phyloP scores from a whole-genome alignment of 768 basidiomycete genomes.

The Suillus cothurnatus region DNA sequence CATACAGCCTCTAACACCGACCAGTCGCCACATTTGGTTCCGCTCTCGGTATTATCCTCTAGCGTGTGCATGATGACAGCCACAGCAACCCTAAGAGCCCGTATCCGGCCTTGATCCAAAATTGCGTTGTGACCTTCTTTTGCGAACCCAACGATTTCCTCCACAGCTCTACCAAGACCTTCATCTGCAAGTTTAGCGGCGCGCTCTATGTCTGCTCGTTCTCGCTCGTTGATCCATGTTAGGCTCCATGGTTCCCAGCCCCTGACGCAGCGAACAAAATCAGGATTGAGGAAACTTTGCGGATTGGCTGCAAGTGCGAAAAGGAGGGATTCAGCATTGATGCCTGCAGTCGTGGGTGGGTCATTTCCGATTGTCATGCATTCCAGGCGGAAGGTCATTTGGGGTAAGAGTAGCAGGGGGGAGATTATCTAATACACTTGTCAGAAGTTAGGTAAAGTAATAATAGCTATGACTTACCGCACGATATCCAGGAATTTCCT shows the following conservation, averaged over 20 bases:
- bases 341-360: slow-evolving; percentile 61
- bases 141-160: slow-evolving; percentile 47
- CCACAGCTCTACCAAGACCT: slow-evolving; percentile 62
- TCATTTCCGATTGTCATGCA: slow-evolving; percentile 70
- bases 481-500: slow-evolving; percentile 63
- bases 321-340: slow-evolving; percentile 71
- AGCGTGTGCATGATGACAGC: slow-evolving; percentile 58
- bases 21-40: slow-evolving; percentile 45
- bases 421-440: slow-evolving; percentile 60
- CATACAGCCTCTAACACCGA: slow-evolving; percentile 58
- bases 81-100: slow-evolving; percentile 64
- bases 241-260: slow-evolving; percentile 62
- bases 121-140: slow-evolving; percentile 41
- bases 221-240: slow-evolving; percentile 61
- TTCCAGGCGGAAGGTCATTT: slow-evolving; percentile 70
- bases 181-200: slow-evolving; percentile 70
- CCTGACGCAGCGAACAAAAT: slow-evolving; percentile 62
- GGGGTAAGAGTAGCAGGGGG: slow-evolving; percentile 69
- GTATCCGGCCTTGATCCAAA: slow-evolving; percentile 51
- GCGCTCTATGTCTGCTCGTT: slow-evolving; percentile 58
- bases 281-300: slow-evolving; percentile 55
- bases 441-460: slow-evolving; percentile 12
- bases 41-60: slow-evolving; percentile 40
- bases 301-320: slow-evolving; percentile 63
- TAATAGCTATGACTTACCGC: slow-evolving; percentile 49